Conservation (phyloP, 2,329 filamentous ascomycete genomes). For the Trichophyton schoenleinii region DNA sequence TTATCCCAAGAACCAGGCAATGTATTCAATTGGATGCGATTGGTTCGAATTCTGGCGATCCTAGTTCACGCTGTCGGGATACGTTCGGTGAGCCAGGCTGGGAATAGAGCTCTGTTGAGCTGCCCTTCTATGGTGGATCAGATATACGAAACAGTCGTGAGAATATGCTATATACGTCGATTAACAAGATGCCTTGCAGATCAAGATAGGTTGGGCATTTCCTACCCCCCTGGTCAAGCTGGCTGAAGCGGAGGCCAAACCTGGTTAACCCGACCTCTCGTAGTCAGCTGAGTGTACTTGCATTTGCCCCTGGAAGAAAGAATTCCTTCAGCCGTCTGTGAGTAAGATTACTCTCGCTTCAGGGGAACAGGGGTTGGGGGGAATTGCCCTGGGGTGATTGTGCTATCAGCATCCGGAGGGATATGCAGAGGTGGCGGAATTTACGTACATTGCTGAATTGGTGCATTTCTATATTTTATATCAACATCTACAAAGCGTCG, state of each 20-base stretch:
- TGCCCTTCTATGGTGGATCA: background rate
- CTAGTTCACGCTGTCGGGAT: background rate
- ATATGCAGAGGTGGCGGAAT: background rate
- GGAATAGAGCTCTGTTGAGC: background rate
- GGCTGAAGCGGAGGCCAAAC: background rate
- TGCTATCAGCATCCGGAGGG: background rate
- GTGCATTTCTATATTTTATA: background rate
- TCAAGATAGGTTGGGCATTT: background rate
- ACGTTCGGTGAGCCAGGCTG: background rate
- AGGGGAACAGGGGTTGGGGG: background rate
- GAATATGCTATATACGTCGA: too few relatives aligned
- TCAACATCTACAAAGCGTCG: background rate
- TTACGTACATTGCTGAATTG: background rate
- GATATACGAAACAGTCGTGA: too few relatives aligned
- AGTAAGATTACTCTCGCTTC: background rate
- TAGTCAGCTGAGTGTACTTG: background rate
- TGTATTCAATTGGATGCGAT: background rate
- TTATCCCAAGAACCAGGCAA: background rate
- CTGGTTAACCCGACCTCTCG: background rate
- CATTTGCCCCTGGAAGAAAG: background rate
- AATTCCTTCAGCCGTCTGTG: background rate
- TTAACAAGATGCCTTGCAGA: too few relatives aligned
- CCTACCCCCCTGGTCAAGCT: background rate
- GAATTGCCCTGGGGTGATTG: background rate
- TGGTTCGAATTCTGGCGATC: background rate